Evolutionary conservation across 116 monocot species (phyloP), one percentile per base, ranked within the genome.

Genomic region (Trichopus zeylanicus): DNA sequence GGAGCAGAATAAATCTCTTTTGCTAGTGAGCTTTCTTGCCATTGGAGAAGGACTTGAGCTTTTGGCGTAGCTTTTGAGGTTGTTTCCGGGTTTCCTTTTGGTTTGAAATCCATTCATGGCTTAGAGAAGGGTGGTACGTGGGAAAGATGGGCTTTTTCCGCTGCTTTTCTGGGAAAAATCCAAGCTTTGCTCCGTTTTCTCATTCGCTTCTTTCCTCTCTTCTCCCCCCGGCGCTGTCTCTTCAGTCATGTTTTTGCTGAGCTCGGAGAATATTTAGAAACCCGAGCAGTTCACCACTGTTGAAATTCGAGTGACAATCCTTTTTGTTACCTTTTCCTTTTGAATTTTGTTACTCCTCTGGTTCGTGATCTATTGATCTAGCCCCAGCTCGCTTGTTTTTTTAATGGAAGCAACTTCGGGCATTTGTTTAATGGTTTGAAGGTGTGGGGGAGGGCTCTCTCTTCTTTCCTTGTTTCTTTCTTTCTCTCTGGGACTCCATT

Each of bases 201-300:
- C 7, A 38, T 19, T 27, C 7, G 28, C 46, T 15, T 42, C 48
- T 15, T 35, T 51, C 62, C 56, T 57, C 39, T 19, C 15, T 57
- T 63, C 46, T 64, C 33, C 13, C 53, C 46, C 22, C 56, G 57
- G 10, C 62, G 18, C 46, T 53, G 64, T 54, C 49, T 49, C 23
- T 55, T 48, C 54, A 51, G 55, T 34, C 49, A 31, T 51, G 34
- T 56, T 53, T 57, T 56, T 48, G 46, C 55, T 33, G 39, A 38
- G 26, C 27, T 15, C 29, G 6, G 22, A 23, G 61, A 65, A 71
- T 62, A 55, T 70, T 61, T 70, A 29, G 76, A 60, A 60, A 60
- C 54, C 26, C 70, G 76, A 66, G 76, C 76, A 53, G 60, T 29
- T n/a, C n/a, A n/a, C n/a, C n/a, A n/a, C n/a, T n/a, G n/a, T n/a